Percentiles rank a stretch among this genome's conserved stretches.
phyloP scores from a whole-genome alignment of 805 yeast genomes.

The Wickerhamomyces alni region DNA sequence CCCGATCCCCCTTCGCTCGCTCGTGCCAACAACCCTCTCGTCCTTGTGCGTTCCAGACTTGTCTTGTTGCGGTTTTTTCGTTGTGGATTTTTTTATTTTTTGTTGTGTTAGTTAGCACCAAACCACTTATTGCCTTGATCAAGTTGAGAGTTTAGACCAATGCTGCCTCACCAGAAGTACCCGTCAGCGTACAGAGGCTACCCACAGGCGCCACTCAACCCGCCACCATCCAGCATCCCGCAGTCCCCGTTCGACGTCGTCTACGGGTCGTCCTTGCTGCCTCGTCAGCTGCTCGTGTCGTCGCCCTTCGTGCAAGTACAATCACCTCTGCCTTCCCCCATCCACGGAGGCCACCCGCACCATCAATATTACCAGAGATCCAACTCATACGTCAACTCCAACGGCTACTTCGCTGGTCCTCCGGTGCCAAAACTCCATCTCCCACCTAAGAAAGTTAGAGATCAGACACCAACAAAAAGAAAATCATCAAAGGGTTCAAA shows the following conservation, averaged over 20 bases:
- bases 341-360: conserved; percentile 10
- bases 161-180: conserved; percentile 19
- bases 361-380: conserved; percentile 6
- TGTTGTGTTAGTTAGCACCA: background rate
- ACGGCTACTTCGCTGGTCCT: conserved; percentile 10
- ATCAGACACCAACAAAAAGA: background rate
- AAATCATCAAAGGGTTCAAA: background rate
- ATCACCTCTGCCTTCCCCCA: conserved; percentile 26
- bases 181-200: conserved; percentile 15
- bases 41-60: background rate
- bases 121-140: no score
- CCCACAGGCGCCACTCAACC: background rate
- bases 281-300: conserved; percentile 52
- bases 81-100: background rate
- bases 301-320: conserved; percentile 51
- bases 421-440: conserved; percentile 17
- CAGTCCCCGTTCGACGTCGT: conserved; percentile 53
- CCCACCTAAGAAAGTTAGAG: conserved; percentile 13
- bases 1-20: no score
- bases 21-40: no score
- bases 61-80: background rate
- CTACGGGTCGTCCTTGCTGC: conserved; percentile 57
- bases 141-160: no score
- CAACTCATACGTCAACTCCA: conserved; percentile 1
- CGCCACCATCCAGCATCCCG: conserved; percentile 24